These are phyloP conservation scores for Ophiocordyceps sinensis DNA, from an alignment of 2,329 filamentous ascomycete genomes.

Conservation along the genomic window DNA sequence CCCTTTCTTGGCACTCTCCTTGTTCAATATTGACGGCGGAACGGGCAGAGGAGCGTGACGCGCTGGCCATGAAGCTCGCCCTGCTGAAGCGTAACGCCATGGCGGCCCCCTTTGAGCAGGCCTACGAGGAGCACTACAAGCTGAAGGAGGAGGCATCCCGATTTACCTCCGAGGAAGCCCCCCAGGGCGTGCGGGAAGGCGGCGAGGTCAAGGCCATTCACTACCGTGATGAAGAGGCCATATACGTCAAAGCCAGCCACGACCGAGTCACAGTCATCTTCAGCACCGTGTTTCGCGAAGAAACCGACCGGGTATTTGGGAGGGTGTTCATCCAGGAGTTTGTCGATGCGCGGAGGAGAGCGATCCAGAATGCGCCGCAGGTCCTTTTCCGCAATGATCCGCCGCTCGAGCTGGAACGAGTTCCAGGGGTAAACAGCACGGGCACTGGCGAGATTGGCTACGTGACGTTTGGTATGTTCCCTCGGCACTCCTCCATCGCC, in stretches of 20 bases:
- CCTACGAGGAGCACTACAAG: slow-evolving; percentile 82
- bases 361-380: slow-evolving; percentile 96
- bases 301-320: slow-evolving; percentile 93
- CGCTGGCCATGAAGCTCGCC: slow-evolving; percentile 73
- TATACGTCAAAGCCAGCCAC: slow-evolving; percentile 95
- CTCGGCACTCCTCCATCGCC: not conserved
- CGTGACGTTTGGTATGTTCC: slow-evolving; percentile 75
- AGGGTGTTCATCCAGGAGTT: slow-evolving; percentile 99
- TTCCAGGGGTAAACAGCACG: slow-evolving; percentile 65
- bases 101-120: slow-evolving; percentile 95
- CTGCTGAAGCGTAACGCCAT: slow-evolving; percentile 96
- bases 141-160: slow-evolving; percentile 79
- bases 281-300: slow-evolving; percentile 93
- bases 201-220: slow-evolving; percentile 92
- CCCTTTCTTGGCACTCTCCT: not conserved
- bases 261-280: slow-evolving; percentile 98
- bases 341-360: slow-evolving; percentile 84
- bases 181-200: slow-evolving; percentile 77
- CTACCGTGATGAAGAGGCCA: slow-evolving; percentile 96
- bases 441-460: slow-evolving; percentile 85
- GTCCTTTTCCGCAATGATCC: slow-evolving; percentile 93
- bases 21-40: not conserved
- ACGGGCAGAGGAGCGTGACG: slow-evolving; percentile 60
- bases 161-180: slow-evolving; percentile 87
- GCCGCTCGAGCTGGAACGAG: slow-evolving; percentile 75